phyloP scores from a whole-genome alignment of 495 filamentous ascomycete genomes.

The Podospora pseudoanserina region DNA sequence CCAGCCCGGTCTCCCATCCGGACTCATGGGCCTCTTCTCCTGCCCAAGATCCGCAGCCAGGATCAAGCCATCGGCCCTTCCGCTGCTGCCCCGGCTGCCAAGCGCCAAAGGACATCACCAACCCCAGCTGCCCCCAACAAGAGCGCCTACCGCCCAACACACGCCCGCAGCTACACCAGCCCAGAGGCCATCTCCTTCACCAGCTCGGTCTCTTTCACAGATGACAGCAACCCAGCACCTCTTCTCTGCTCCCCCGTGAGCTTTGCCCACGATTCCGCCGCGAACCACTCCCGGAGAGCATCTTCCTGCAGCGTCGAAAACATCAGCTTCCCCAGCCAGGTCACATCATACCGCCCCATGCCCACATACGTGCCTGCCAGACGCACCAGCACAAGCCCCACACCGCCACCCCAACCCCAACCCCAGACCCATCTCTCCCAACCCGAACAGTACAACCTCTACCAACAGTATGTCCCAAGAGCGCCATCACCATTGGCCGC shows the following conservation, averaged over 20 bases:
- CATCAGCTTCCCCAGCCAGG: conserved; percentile 57
- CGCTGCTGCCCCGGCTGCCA: conserved; percentile 31
- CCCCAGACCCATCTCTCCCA: conserved; percentile 32
- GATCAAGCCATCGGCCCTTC: conserved; percentile 63
- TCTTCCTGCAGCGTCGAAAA: conserved; percentile 70
- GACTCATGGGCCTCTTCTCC: conserved; percentile 73
- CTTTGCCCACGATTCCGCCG: conserved; percentile 49
- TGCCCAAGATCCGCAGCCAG: conserved; percentile 83
- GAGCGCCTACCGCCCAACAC: conserved; percentile 44
- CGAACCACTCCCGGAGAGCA: conserved; percentile 56
- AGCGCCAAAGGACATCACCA: conserved; percentile 40
- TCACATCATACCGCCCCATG: conserved; percentile 60
- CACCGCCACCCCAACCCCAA: conserved; percentile 30
- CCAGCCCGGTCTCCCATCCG: conserved; percentile 71
- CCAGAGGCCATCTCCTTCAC: conserved; percentile 56
- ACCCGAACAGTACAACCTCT: conserved; percentile 42
- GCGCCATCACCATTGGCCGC: conserved; percentile 49
- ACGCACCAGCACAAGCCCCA: conserved; percentile 32
- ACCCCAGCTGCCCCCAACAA: conserved; percentile 29
- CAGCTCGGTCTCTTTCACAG: conserved; percentile 39
- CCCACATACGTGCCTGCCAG: conserved; percentile 59
- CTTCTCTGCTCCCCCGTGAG: conserved; percentile 65
- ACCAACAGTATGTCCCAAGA: conserved; percentile 41
- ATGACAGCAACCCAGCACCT: conserved; percentile 33
- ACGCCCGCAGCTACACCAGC: conserved; percentile 65